Base-by-base conservation (phyloP, 75 land plant genomes). In the Pinus taeda region DNA sequence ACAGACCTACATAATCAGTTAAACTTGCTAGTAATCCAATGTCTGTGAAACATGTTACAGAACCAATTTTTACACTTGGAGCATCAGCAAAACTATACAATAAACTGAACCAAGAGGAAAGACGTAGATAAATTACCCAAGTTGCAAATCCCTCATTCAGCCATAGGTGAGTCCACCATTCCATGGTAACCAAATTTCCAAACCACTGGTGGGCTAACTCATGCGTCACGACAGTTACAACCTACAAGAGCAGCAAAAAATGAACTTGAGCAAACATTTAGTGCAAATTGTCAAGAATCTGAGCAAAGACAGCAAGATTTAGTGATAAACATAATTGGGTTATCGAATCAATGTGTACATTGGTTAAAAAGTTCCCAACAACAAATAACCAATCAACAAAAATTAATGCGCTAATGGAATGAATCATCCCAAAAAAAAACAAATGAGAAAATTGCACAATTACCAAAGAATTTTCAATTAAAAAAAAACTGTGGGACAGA, bases 171-270 rank as follows among this genome's bases (percentile, higher is more conserved):
- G 98, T 97, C 99, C 99, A 97, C 99, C 99, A 97, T 75, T 95
- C 99, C 99, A 97, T 97, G 13, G 99, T 95, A 26, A 97, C 99
- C 77, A 97, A 92, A 84, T 97, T 97, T n/a, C 99, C 99, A 84
- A 97, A 97, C 99, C 99, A 97, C 65, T 95, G 98, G 67, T 97
- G 99, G 1, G 98, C 99, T 58, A 97, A 77, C 83, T 97, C 99
- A 89, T 97, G 99, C 24, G 98, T 91, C 56, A 95, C 98, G 61
- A 93, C 96, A 78, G 81, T 83, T 24, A 98, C 94, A 77, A 97
- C 92, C 99, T 97, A 60, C 59, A 73, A n/a, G 15, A 76, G 57
- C 36, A 73, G 18, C 33, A 57, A 45, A 69, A 26, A 49, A 67
- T 36, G 45, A 65, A 26, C 33, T 57, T 55, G n/a, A 67, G 45